Evolutionary conservation across 2,329 filamentous ascomycete species (phyloP), one percentile per base, ranked within the genome.

Genomic region (Sarocladium strictum): DNA sequence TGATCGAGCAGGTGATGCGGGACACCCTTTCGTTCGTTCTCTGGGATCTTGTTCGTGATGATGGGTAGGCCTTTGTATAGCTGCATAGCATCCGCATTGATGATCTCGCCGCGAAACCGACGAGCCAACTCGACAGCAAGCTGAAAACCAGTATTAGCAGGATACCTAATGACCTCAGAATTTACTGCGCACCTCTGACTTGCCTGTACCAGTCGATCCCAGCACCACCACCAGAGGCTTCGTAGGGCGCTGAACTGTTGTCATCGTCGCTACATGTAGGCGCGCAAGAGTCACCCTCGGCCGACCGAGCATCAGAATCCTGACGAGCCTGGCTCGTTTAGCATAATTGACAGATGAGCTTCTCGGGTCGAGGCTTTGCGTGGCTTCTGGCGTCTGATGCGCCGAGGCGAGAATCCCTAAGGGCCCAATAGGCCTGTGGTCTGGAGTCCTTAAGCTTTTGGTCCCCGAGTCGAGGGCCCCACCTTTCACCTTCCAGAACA

Each of bases 51-150:
- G 69, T 99, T 99, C 24, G 94, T 99, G 62, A 97, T 93, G 59
- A 97, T 86, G 4, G 94, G 91, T 41, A 99, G 75, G 2, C 94
- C 94, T 53, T 82, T 80, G 69, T 99, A 99, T 72, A 99, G 85
- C 68, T 99, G 94, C 91, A 99, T 96, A 37, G 94, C 94, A 76
- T 99, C 94, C 47, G 90, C 90, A 67, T 99, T 99, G 72, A 99
- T 91, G 53, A 99, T 82, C 70, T 99, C 94, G 65, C 95, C 94
- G 69, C 94, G 86, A 71, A 91, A 92, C 21, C 80, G 83, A 40
- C 78, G 78, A 1, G 95, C 94, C 53, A 99, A 74, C 59, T 96
- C 90, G 38, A 99, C 87, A 9, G 94, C 94, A 60, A 97, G 81
- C 91, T 96, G 58, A 4, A 40, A 9, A 53, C 4, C 12, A 33